These are phyloP conservation scores for Phytophthora idaei DNA, from an alignment of 352 stramenopile genomes.

Conservation along the genomic window DNA sequence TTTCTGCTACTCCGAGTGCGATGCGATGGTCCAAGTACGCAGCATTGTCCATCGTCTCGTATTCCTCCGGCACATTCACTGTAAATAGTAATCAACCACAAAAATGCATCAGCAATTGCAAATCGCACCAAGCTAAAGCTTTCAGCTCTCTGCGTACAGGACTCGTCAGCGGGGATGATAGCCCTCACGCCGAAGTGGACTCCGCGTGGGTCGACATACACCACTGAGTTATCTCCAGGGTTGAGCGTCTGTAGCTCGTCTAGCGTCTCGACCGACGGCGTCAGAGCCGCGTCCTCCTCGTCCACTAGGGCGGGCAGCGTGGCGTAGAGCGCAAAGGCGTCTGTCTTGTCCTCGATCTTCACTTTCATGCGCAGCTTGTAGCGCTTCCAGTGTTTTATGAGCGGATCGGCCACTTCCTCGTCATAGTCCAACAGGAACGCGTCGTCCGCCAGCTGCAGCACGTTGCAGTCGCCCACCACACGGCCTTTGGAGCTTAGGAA, in stretches of 20 bases:
- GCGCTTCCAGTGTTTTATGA: slow-evolving; percentile 87
- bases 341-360: slow-evolving; percentile 70
- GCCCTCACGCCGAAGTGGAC: slow-evolving; percentile 68
- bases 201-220: slow-evolving; percentile 71
- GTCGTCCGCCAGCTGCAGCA: slow-evolving; percentile 73
- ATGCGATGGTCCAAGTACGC: slow-evolving; percentile 71
- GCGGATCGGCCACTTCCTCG: slow-evolving; percentile 50
- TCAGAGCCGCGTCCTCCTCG: slow-evolving; percentile 30
- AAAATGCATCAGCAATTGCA: slow-evolving; percentile 13
- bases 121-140: neutral
- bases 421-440: slow-evolving; percentile 81
- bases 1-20: slow-evolving; percentile 73
- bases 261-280: slow-evolving; percentile 17
- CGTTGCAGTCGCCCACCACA: slow-evolving; percentile 76
- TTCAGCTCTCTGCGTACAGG: slow-evolving; percentile 30
- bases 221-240: slow-evolving; percentile 35
- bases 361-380: slow-evolving; percentile 90
- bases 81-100: slow-evolving; percentile 7
- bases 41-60: slow-evolving; percentile 43
- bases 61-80: slow-evolving; percentile 64
- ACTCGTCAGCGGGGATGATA: slow-evolving; percentile 47
- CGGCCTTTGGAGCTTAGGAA: slow-evolving; percentile 85
- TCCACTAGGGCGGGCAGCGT: slow-evolving; percentile 58
- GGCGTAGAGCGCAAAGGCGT: slow-evolving; percentile 50
- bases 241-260: slow-evolving; percentile 45